Conservation (phyloP, 164 flowering plant species). For the Malania oleifera region DNA sequence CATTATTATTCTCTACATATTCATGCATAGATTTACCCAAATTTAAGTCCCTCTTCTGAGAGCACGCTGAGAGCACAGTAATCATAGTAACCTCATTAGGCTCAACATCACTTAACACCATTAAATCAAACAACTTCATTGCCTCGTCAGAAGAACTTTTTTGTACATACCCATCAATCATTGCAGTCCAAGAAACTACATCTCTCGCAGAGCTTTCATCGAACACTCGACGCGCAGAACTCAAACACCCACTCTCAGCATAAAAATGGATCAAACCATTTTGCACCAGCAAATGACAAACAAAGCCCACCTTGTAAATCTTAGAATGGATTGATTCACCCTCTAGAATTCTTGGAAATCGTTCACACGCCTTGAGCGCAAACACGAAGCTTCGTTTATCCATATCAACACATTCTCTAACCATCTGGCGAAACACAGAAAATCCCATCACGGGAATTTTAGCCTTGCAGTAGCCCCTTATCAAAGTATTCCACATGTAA, state of each 20-base stretch:
- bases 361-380: conserved; percentile 48
- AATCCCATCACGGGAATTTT: conserved; percentile 25
- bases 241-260: conserved; percentile 24
- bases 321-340: conserved; percentile 40
- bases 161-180: conserved; percentile 49
- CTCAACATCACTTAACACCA: conserved; percentile 31
- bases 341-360: conserved; percentile 13
- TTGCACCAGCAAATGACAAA: conserved; percentile 30
- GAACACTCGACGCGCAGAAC: conserved; percentile 37
- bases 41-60: conserved; percentile 35
- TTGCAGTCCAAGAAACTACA: conserved; percentile 60
- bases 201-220: conserved; percentile 39
- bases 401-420: conserved; percentile 35
- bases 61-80: conserved; percentile 57
- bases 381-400: conserved; percentile 54
- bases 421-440: conserved; percentile 39
- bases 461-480: conserved; percentile 38
- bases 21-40: conserved; percentile 38
- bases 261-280: conserved; percentile 61
- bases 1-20: conserved; percentile 24
- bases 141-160: conserved; percentile 32
- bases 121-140: conserved; percentile 35
- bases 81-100: conserved; percentile 76
- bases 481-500: conserved; percentile 68
- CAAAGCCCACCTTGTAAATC: conserved; percentile 46